Evolutionary conservation across 768 basidiomycete species (phyloP).

Genomic region (Podaxis sp.): DNA sequence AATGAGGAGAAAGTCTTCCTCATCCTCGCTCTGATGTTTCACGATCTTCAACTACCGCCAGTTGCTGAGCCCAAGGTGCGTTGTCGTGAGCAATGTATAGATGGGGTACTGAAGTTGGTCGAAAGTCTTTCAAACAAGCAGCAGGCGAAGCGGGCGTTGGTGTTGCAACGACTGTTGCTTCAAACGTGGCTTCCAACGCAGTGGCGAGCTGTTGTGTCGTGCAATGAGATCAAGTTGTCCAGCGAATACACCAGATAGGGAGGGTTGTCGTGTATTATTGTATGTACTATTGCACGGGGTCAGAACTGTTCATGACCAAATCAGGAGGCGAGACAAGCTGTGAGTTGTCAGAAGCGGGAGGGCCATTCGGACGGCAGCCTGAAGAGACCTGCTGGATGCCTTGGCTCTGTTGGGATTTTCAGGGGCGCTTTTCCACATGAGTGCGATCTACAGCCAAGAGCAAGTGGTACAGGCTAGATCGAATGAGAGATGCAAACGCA

Average conservation of each 20-base stretch:
- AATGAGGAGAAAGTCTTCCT: conserved; percentile 21
- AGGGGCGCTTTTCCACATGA: conserved; percentile 54
- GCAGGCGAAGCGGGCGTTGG: conserved; percentile 4
- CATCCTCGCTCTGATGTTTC: conserved; percentile 15
- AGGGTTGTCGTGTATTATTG: background rate
- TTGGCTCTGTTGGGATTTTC: conserved; percentile 66
- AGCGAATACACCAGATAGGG: background rate
- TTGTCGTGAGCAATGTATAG: background rate
- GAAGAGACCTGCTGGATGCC: conserved; percentile 27
- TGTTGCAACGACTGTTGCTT: conserved; percentile 5
- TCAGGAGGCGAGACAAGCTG: background rate
- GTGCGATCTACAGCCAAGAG: conserved; percentile 43
- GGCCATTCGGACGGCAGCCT: background rate
- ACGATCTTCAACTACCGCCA: conserved; percentile 15
- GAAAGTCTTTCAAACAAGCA: conserved; percentile 5
- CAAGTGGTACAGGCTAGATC: background rate
- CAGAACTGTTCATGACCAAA: background rate
- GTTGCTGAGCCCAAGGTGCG: conserved; percentile 13
- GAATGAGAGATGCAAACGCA: conserved; percentile 1
- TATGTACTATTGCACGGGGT: background rate
- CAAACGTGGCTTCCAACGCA: conserved; percentile 5
- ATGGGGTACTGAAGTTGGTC: background rate
- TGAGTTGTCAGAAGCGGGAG: background rate
- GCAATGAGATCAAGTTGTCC: background rate
- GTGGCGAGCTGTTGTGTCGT: conserved; percentile 1